These are phyloP conservation scores for Amaranthus tricolor DNA, from an alignment of 179 eudicot species.

Conservation along the genomic window DNA sequence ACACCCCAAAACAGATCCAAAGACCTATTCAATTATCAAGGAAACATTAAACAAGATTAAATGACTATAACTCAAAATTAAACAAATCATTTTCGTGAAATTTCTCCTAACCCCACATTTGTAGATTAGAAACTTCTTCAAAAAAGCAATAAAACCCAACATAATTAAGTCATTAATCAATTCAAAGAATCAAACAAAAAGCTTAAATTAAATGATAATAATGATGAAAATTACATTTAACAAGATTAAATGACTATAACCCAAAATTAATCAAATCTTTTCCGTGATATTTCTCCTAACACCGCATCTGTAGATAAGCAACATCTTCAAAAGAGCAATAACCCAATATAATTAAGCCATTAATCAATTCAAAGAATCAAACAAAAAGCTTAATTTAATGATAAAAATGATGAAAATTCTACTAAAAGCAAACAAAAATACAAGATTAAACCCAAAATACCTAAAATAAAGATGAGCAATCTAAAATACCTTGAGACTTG, in stretches of 20 bases:
- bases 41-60: background rate
- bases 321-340: background rate
- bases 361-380: constrained; percentile 6
- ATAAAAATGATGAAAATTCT: background rate
- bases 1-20: constrained; percentile 21
- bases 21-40: constrained; percentile 6
- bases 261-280: constrained; percentile 15
- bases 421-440: no score
- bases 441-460: no score
- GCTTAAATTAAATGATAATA: constrained; percentile 14
- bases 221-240: constrained; percentile 1
- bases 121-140: no score
- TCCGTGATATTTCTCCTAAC: background rate
- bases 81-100: background rate
- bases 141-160: background rate
- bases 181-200: constrained; percentile 14
- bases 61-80: constrained; percentile 8
- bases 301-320: no score
- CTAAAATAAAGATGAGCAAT: no score
- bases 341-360: background rate
- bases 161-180: background rate
- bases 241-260: background rate
- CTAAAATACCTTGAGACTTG: no score
- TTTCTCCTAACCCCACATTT: no score
- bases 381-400: constrained; percentile 6